Evolutionary conservation across 2,329 filamentous ascomycete species (phyloP).

Genomic region (Exophiala aquamarina): DNA sequence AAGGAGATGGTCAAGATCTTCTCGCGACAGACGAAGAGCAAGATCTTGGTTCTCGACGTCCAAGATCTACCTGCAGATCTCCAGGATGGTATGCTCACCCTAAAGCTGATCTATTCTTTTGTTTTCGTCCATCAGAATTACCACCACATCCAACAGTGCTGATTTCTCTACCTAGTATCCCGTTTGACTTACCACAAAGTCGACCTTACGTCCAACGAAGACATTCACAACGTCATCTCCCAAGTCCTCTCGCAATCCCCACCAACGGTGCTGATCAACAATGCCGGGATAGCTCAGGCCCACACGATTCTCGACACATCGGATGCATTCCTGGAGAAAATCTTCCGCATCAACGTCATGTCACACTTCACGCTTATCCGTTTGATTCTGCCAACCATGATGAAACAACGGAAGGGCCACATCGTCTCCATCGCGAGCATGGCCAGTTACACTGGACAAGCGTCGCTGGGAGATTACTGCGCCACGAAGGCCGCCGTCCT

Average conservation of each 20-base stretch:
- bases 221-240: slow-evolving; percentile 55
- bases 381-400: slow-evolving; percentile 67
- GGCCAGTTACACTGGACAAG: slow-evolving; percentile 60
- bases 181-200: slow-evolving; percentile 14
- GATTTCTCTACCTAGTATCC: slow-evolving; percentile 5
- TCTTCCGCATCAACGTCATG: slow-evolving; percentile 70
- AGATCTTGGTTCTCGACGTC: slow-evolving; percentile 71
- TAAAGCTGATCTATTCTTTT: too few species aligned
- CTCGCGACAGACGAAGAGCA: slow-evolving; percentile 60
- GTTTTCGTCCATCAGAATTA: too few species aligned
- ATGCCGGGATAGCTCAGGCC: slow-evolving; percentile 62
- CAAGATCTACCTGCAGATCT: slow-evolving; percentile 33
- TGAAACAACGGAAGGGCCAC: slow-evolving; percentile 66
- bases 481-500: slow-evolving; percentile 66
- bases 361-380: slow-evolving; percentile 65
- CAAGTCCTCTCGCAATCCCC: slow-evolving; percentile 51
- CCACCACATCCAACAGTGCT: too few species aligned
- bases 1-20: slow-evolving; percentile 64
- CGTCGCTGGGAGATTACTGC: slow-evolving; percentile 67
- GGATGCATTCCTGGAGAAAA: slow-evolving; percentile 62
- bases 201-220: slow-evolving; percentile 63
- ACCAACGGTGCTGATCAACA: slow-evolving; percentile 72
- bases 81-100: slow-evolving; percentile 17
- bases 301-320: slow-evolving; percentile 61
- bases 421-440: slow-evolving; percentile 68